Evolutionary conservation across 768 basidiomycete genomes (phyloP), one percentile per base, ranked within the genome.

Genomic region (Termitomyces sp.): DNA sequence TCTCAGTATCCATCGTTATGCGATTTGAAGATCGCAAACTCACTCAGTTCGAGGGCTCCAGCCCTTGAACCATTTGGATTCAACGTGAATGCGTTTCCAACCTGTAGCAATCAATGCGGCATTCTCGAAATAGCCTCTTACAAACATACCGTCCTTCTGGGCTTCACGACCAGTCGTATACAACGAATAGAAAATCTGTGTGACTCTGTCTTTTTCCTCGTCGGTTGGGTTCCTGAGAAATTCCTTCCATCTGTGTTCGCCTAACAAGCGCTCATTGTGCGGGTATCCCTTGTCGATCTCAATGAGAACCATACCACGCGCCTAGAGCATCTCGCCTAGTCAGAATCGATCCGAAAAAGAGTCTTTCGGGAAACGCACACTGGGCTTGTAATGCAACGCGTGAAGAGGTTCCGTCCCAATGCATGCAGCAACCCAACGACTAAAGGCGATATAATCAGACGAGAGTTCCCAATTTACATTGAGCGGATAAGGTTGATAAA

Each of bases 221-320:
- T 61, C 61, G 5, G 56, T 68, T 1, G 81, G 79, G 5, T 74
- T 72, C 62, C 69, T 73, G 17, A 85, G 69, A 56, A 84, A 78
- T 36, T 81, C 74, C 20, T 56, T 58, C 82, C 83, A 84, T 15
- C 74, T 72, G 62, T 85, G 84, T 64, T 82, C 81, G 57, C 83
- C 84, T 1, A 85, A 70, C 14, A 85, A 64, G 14, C 68, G 67
- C 29, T 74, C 70, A 17, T 74, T 72, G 48, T 75, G 67, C 17
- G 65, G 65, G 54, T 73, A 79, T 4, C 66, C 65, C 59, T 77
- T 77, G 38, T 77, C 73, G 60, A 85, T 69, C 61, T 84, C 81
- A 29, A 83, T 67, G 9, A 84, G 66, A n/a, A 83, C 77, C 74
- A 80, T 81, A 5, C 77, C 78, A 32, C 76, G 73, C 29, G 79